These are phyloP conservation scores for Carex myosuroides DNA, from an alignment of 176 grass and related monocot species.

Conservation along the genomic window DNA sequence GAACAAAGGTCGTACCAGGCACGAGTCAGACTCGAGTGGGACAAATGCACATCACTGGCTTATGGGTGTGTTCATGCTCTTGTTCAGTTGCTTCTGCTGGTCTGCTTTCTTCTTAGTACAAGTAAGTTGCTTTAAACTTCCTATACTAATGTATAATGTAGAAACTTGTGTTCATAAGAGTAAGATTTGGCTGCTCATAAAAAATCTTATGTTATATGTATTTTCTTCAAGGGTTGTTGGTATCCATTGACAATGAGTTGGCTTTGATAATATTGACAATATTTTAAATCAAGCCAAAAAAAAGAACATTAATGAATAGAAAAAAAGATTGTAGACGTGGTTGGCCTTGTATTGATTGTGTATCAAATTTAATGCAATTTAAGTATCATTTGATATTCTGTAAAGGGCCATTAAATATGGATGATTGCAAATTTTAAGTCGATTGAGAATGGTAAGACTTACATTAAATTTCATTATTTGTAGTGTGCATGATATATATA, in stretches of 20 bases:
- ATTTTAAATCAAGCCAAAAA: background rate
- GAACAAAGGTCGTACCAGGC: slow-evolving; percentile 27
- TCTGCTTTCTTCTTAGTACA: slow-evolving; percentile 82
- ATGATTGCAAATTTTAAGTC: background rate
- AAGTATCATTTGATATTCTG: background rate
- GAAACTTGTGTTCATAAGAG: background rate
- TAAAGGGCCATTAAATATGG: background rate
- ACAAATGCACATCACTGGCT: slow-evolving; percentile 56
- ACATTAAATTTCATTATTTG: too few relatives aligned
- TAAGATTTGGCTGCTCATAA: background rate
- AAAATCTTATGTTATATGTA: background rate
- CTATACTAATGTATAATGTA: background rate
- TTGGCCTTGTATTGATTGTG: background rate
- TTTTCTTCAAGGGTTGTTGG: background rate
- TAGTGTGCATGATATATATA: too few relatives aligned
- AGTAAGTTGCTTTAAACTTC: slow-evolving; percentile 27
- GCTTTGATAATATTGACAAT: background rate
- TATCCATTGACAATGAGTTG: background rate
- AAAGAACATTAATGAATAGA: background rate
- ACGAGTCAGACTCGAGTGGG: background rate
- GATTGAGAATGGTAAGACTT: too few relatives aligned
- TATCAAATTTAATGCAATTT: background rate
- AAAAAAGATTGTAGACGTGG: background rate
- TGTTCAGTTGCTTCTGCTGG: slow-evolving; percentile 85
- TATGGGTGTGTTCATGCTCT: slow-evolving; percentile 58